Evolutionary conservation across 1,139 yeast genomes (phyloP).

Genomic region (Pichia kudriavzevii): DNA sequence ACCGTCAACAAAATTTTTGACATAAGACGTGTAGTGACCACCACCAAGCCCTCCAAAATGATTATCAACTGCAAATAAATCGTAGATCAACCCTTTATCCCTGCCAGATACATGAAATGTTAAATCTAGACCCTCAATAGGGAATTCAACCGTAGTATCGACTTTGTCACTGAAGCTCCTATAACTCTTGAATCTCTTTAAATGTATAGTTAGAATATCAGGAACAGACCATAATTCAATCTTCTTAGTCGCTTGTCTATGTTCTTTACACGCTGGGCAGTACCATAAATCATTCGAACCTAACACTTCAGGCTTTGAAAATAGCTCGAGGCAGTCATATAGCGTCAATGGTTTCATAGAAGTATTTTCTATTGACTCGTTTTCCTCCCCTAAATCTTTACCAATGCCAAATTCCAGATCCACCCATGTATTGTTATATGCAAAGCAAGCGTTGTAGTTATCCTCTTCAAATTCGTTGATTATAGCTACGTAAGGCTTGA

Average conservation of each 20-base stretch:
- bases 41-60: constrained; percentile 97
- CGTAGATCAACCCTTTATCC: constrained; percentile 47
- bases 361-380: constrained; percentile 29
- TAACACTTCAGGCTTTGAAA: constrained; percentile 76
- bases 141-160: constrained; percentile 78
- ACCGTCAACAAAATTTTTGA: constrained; percentile 65
- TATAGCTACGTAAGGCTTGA: constrained; percentile 30
- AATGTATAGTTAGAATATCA: constrained; percentile 80
- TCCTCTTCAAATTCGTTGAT: constrained; percentile 66
- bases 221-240: constrained; percentile 91
- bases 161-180: constrained; percentile 86
- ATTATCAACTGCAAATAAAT: constrained; percentile 86
- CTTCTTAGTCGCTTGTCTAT: constrained; percentile 84
- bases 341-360: constrained; percentile 49
- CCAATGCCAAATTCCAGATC: constrained; percentile 44
- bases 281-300: constrained; percentile 93
- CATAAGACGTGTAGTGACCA: constrained; percentile 93
- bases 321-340: constrained; percentile 66
- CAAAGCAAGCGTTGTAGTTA: no score
- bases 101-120: constrained; percentile 42
- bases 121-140: constrained; percentile 76
- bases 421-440: constrained; percentile 55
- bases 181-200: constrained; percentile 84
- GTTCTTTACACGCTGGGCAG: constrained; percentile 84
- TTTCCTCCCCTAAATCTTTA: constrained; percentile 41